Evolutionary conservation across 1,284 basidiomycete genomes (phyloP).

Genomic region (Peniophora sp.): DNA sequence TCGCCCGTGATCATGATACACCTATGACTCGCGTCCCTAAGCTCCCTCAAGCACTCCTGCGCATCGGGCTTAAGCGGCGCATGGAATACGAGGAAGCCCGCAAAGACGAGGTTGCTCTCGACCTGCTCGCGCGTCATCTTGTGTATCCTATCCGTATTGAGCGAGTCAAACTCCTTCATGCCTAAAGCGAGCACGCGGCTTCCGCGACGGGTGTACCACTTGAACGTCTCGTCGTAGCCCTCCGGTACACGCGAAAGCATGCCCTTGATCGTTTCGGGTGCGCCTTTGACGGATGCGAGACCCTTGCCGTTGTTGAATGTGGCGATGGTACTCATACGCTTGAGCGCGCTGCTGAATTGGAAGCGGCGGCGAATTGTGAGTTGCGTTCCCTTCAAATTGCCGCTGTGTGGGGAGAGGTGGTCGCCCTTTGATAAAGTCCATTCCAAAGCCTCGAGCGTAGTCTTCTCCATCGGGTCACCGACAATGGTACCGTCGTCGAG

Average conservation of each 20-base stretch:
- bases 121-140: slow-evolving; percentile 73
- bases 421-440: slow-evolving; percentile 88
- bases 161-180: slow-evolving; percentile 68
- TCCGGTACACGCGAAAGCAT: slow-evolving; percentile 76
- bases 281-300: slow-evolving; percentile 81
- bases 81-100: slow-evolving; percentile 93
- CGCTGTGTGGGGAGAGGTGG: slow-evolving; percentile 50
- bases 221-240: slow-evolving; percentile 87
- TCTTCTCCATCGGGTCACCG: slow-evolving; percentile 99
- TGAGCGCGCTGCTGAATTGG: slow-evolving; percentile 93
- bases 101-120: slow-evolving; percentile 74
- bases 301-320: slow-evolving; percentile 53
- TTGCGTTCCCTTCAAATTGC: slow-evolving; percentile 48
- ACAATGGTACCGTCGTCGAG: slow-evolving; percentile 91
- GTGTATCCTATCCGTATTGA: slow-evolving; percentile 58
- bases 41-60: slow-evolving; percentile 81
- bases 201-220: slow-evolving; percentile 86
- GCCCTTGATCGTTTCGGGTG: slow-evolving; percentile 86
- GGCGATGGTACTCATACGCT: slow-evolving; percentile 92
- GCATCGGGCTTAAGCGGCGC: slow-evolving; percentile 95
- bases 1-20: slow-evolving; percentile 98
- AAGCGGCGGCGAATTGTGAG: slow-evolving; percentile 82
- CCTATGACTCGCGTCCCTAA: slow-evolving; percentile 92
- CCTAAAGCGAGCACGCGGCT: slow-evolving; percentile 89
- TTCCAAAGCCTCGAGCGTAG: slow-evolving; percentile 85